Base-by-base conservation (phyloP, 805 yeast genomes). In the Yamadazyma kitorensis region DNA sequence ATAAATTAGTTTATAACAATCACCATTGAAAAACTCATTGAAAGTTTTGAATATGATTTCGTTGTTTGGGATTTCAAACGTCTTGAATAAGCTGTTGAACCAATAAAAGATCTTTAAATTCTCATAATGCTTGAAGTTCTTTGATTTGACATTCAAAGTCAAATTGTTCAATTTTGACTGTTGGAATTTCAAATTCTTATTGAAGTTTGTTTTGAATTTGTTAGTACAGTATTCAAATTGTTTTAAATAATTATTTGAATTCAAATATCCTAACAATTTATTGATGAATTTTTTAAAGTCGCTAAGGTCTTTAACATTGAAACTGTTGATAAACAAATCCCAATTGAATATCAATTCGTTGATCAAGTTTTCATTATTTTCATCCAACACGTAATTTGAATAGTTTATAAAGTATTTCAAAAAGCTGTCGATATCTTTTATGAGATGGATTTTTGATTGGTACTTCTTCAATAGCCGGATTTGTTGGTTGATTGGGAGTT, bases 221-320 rank as follows among this genome's bases (percentile, higher is more conserved):
- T 13, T 25, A 26, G 32, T 40, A 29, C 48, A 43, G 19, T 40
- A 43, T 8, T 43, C 40, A 13, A 38, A 34, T 28, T 43, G 48
- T 24, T 43, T 43, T 2, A 28, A 11, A 20, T 33, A 40, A 23
- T 27, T 31, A 25, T 38, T 40, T 4, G 29, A 7, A 10, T 25
- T 28, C n/a, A 43, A 32, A 17, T 28, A 43, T 4, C 24, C 17
- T 5, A 39, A 25, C 3, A 40, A 22, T 17, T 36, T 36, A 11
- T 24, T 17, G 15, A 43, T 31, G 22, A 37, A 36, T 6, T n/a
- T 30, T 16, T 34, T 38, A 4, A 38, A 34, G 10, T 13, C 4
- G n/a, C 33, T 31, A 6, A 31, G 14, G 24, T 38, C 34, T 27
- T 43, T 40, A 4, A 40, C 15, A 4, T 11, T 10, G 16, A 15